Percentiles rank a stretch among this genome's conserved stretches.
Conservation (phyloP, 1,284 basidiomycete genomes). For the Cutaneotrichosporon dermatis region DNA sequence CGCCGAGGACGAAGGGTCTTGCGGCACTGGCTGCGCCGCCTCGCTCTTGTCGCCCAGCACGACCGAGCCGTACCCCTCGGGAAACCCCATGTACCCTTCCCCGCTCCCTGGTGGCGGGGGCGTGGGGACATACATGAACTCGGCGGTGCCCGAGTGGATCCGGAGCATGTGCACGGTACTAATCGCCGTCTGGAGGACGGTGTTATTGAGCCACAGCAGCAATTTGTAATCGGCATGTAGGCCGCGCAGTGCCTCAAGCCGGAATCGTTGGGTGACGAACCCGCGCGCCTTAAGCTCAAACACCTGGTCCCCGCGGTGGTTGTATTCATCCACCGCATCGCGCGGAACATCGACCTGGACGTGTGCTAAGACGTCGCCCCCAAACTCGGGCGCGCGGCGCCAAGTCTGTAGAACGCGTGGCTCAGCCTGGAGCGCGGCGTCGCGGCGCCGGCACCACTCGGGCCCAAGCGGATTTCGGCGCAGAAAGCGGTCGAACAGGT, state of each 20-base stretch:
- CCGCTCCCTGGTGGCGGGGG: neutral
- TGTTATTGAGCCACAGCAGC: slow-evolving; percentile 34
- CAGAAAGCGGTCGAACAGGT: neutral
- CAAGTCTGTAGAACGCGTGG: neutral
- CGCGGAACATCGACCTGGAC: neutral
- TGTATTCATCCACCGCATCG: neutral
- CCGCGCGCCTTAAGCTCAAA: slow-evolving; percentile 41
- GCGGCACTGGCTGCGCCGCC: too few relatives aligned
- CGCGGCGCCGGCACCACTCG: neutral
- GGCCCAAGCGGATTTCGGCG: neutral
- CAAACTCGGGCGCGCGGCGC: neutral
- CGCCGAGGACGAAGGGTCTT: too few relatives aligned
- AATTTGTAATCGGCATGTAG: slow-evolving; percentile 20
- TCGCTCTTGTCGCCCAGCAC: slow-evolving; percentile 16
- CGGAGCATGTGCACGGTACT: slow-evolving; percentile 43
- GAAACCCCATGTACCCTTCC: slow-evolving; percentile 18
- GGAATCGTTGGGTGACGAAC: slow-evolving; percentile 30
- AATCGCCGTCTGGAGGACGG: slow-evolving; percentile 39
- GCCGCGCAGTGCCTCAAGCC: slow-evolving; percentile 22
- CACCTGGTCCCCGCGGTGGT: slow-evolving; percentile 10
- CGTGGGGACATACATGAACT: slow-evolving; percentile 22
- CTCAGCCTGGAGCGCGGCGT: neutral
- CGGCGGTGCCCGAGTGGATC: slow-evolving; percentile 29
- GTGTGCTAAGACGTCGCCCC: neutral
- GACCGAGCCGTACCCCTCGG: slow-evolving; percentile 42